These are phyloP conservation scores for Neurospora sp. DNA, from an alignment of 495 filamentous ascomycete species.

Conservation along the genomic window DNA sequence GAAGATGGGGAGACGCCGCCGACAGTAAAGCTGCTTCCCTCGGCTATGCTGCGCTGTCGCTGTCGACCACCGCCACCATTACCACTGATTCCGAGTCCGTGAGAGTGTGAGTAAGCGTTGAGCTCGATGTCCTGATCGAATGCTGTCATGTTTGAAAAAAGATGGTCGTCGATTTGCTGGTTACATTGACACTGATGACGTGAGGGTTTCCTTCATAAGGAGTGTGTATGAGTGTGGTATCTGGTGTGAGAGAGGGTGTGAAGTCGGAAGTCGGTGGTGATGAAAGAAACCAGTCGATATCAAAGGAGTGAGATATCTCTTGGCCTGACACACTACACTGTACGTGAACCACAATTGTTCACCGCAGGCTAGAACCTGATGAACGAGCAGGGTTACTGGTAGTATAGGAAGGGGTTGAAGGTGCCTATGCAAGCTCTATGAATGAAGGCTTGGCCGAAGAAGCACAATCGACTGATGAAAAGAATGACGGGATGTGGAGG, in stretches of 20 bases:
- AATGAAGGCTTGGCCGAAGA: not conserved
- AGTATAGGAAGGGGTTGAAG: not conserved
- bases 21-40: conserved; percentile 12
- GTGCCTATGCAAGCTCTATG: not conserved
- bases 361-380: not conserved
- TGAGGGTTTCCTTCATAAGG: not conserved
- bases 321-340: not conserved
- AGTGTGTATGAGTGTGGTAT: not conserved
- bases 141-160: not conserved
- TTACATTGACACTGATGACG: not conserved
- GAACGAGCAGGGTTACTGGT: not conserved
- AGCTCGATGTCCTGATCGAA: conserved; percentile 21
- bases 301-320: not conserved
- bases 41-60: conserved; percentile 9
- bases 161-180: not conserved
- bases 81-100: not conserved
- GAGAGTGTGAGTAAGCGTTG: conserved; percentile 2
- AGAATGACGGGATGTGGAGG: not conserved
- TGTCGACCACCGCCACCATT: conserved; percentile 4
- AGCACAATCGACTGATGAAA: not conserved
- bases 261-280: not conserved
- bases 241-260: not conserved
- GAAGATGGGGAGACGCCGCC: not conserved
- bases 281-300: not conserved
- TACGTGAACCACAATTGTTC: not conserved